These are phyloP conservation scores for Mortierella sp. DNA, from an alignment of 371 early-diverging fungal species.

Conservation along the genomic window DNA sequence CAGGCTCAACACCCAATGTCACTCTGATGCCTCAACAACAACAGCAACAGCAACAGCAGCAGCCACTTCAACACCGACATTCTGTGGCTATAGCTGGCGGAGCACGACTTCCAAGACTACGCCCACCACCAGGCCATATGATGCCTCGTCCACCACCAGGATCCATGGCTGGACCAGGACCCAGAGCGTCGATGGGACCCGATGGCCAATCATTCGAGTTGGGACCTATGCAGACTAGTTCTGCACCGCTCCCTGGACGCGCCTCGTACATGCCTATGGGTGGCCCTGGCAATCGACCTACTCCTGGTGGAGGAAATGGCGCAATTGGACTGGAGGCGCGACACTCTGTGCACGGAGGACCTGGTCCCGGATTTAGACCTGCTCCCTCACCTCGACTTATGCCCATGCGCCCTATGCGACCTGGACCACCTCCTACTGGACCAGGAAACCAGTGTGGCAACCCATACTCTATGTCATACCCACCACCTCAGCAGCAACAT, in stretches of 20 bases:
- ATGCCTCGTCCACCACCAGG: constrained; percentile 30
- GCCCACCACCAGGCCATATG: constrained; percentile 22
- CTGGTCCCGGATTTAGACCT: constrained; percentile 23
- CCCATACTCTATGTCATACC: constrained; percentile 9
- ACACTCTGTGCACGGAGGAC: constrained; percentile 19
- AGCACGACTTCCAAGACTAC: constrained; percentile 30
- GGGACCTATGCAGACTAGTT: constrained; percentile 21
- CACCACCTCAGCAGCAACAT: constrained; percentile 18
- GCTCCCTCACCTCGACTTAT: constrained; percentile 13
- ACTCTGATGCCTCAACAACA: constrained; percentile 2
- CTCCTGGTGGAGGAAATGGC: constrained; percentile 2
- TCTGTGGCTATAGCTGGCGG: constrained; percentile 25
- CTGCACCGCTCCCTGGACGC: background rate
- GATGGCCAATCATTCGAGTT: constrained; percentile 38
- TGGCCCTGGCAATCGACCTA: background rate
- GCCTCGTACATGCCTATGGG: constrained; percentile 15
- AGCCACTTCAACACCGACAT: constrained; percentile 11
- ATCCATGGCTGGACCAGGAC: constrained; percentile 9
- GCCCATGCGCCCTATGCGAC: constrained; percentile 22
- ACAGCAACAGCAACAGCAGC: constrained; percentile 24
- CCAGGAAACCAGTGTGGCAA: constrained; percentile 7
- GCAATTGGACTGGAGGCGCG: constrained; percentile 21
- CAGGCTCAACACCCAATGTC: constrained; percentile 30
- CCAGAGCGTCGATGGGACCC: constrained; percentile 1
- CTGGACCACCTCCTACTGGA: constrained; percentile 11